Evolutionary conservation across 495 filamentous ascomycete species (phyloP).

Genomic region (Tuber umbilicatum): DNA sequence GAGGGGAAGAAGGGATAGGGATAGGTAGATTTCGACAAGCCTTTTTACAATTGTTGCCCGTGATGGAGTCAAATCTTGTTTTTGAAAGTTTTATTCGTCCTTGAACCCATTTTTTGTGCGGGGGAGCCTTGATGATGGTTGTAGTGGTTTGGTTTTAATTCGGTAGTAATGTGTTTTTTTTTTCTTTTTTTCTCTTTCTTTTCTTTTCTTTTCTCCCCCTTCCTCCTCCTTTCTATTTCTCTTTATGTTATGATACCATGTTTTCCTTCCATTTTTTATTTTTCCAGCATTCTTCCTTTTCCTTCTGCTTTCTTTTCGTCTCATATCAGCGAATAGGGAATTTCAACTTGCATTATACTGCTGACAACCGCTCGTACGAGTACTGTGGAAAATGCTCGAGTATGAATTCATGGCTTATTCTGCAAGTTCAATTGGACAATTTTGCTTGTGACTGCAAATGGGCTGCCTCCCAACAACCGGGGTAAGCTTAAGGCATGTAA

Average conservation of each 20-base stretch:
- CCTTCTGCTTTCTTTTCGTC: neutral
- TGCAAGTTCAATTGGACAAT: neutral
- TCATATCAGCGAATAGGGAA: slow-evolving; percentile 2
- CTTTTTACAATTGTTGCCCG: neutral
- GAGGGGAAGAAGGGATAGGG: slow-evolving; percentile 38
- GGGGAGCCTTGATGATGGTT: neutral
- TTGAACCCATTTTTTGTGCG: neutral
- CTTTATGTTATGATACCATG: neutral
- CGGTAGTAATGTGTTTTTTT: neutral
- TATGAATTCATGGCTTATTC: neutral
- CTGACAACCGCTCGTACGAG: no score
- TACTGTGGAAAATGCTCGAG: neutral
- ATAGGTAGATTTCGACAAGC: slow-evolving; percentile 16
- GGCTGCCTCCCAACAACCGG: neutral
- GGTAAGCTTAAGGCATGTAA: neutral
- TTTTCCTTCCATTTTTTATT: neutral
- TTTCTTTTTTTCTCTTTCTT: neutral
- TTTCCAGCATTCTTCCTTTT: neutral
- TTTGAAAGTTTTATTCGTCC: neutral
- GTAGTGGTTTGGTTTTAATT: neutral
- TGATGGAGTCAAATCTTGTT: slow-evolving; percentile 2
- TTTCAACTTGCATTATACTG: neutral
- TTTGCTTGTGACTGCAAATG: neutral
- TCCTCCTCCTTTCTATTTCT: neutral
- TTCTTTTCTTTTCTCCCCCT: neutral